phyloP scores from a whole-genome alignment of 2,329 filamentous ascomycete species.

The Dothideomycetes sp. region DNA sequence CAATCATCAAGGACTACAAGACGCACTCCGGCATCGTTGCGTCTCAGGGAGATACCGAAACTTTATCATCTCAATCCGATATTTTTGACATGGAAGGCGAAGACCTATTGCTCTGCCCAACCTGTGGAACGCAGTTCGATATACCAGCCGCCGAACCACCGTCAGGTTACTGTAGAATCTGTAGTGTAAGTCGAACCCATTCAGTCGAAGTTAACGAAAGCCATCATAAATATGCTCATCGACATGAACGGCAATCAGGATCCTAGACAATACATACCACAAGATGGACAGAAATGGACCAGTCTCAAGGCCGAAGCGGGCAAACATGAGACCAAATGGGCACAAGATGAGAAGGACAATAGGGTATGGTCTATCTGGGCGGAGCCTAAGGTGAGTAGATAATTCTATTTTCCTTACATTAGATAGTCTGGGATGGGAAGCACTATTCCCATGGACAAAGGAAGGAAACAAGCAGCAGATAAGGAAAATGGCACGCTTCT shows the following conservation, averaged over 20 bases:
- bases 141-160: conserved; percentile 40
- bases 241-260: conserved; percentile 35
- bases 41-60: too few relatives aligned
- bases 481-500: too few relatives aligned
- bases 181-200: conserved; percentile 61
- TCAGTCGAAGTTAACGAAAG: too few relatives aligned
- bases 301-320: conserved; percentile 38
- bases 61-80: too few relatives aligned
- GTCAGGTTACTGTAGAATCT: conserved; percentile 60
- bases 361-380: conserved; percentile 38
- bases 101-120: conserved; percentile 51
- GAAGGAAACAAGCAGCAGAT: not conserved
- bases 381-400: conserved; percentile 28
- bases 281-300: conserved; percentile 56
- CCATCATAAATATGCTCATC: too few relatives aligned
- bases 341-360: conserved; percentile 37
- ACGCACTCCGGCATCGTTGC: too few relatives aligned
- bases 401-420: not conserved
- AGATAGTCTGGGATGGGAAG: not conserved
- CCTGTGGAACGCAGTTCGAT: conserved; percentile 64
- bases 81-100: conserved; percentile 19
- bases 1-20: too few relatives aligned
- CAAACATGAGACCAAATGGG: conserved; percentile 47
- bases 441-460: not conserved
- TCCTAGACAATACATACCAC: conserved; percentile 60